Base-by-base conservation (phyloP, 306 rosid species). In the Dryas drummondii region DNA sequence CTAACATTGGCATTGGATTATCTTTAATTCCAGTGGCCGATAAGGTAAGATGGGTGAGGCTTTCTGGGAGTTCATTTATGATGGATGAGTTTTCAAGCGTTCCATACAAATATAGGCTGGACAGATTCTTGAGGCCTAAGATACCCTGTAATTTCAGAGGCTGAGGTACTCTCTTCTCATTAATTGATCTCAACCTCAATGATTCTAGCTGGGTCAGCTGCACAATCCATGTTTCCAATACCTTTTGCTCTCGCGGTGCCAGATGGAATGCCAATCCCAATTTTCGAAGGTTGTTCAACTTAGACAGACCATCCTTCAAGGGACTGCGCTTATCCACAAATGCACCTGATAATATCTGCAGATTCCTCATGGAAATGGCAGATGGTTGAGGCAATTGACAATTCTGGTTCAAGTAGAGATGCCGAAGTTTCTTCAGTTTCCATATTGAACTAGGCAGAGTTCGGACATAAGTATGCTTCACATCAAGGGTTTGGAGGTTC, bases 1-100 rank as follows among this genome's bases (percentile, higher is more conserved):
- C 66, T 15, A 74, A 56, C 17, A 1, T 59, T 9, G 17, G 26
- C 74, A 66, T 73, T 0, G 73, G 61, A 44, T 79, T 65, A 1
- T 15, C 51, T 42, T 1, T 0, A 14, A 79, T 67, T 17, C 17
- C 48, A 49, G 75, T 5, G 5, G 75, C 83, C 1, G 75, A 79
- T 16, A 79, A 51, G 75, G 61, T 67, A 16, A 79, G 70, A 22
- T 79, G 79, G 8, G 74, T 66, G 42, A 79, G 78, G 52, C 65
- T 73, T 14, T 13, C 10, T 0, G 80, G 83, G 9, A 67, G 68
- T 13, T 14, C 41, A 9, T 4, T 9, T 9, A 17, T 10, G 53
- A 47, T 7, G 32, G 44, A 17, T 7, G 17, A 12, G 5, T 5
- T 44, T 17, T 75, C 46, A 5, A 74, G 65, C 46, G 7, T 27